Evolutionary conservation across 371 early-diverging fungal species (phyloP).

Genomic region (Syncephalis fuscata): DNA sequence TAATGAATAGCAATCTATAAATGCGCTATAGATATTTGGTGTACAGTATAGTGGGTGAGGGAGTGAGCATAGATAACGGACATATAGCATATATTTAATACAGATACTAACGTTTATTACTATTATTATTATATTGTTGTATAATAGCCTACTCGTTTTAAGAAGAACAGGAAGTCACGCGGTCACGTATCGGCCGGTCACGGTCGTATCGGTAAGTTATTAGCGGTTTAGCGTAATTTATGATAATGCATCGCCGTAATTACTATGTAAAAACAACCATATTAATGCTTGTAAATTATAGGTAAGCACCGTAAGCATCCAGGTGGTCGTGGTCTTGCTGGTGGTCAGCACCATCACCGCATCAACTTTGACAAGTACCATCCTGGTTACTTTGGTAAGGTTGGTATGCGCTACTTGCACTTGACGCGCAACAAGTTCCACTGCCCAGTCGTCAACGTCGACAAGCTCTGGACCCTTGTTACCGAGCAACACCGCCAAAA

Average conservation of each 20-base stretch:
- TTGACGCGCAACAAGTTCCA: constrained; percentile 83
- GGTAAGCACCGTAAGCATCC: constrained; percentile 99
- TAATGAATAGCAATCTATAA: no score
- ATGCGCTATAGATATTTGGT: no score
- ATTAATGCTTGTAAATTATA: background rate
- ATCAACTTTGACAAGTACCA: constrained; percentile 99
- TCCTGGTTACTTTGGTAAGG: constrained; percentile 99
- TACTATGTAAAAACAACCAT: background rate
- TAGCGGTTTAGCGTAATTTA: background rate
- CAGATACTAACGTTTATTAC: no score
- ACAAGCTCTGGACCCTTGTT: constrained; percentile 91
- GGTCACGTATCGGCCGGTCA: constrained; percentile 91
- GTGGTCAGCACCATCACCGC: constrained; percentile 99
- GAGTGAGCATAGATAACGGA: no score
- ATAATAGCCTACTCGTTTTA: constrained; percentile 63
- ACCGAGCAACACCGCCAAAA: constrained; percentile 79
- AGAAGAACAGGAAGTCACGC: constrained; percentile 78
- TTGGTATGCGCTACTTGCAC: constrained; percentile 99
- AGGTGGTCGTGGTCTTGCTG: constrained; percentile 99
- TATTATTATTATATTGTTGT: no score
- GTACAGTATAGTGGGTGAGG: no score
- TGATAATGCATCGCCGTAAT: background rate
- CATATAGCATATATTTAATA: no score
- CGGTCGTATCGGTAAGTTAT: constrained; percentile 60
- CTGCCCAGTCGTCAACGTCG: constrained; percentile 82